Evolutionary conservation across 164 flowering plant species (phyloP), one percentile per base, ranked within the genome.

Genomic region (Magnolia sinica): DNA sequence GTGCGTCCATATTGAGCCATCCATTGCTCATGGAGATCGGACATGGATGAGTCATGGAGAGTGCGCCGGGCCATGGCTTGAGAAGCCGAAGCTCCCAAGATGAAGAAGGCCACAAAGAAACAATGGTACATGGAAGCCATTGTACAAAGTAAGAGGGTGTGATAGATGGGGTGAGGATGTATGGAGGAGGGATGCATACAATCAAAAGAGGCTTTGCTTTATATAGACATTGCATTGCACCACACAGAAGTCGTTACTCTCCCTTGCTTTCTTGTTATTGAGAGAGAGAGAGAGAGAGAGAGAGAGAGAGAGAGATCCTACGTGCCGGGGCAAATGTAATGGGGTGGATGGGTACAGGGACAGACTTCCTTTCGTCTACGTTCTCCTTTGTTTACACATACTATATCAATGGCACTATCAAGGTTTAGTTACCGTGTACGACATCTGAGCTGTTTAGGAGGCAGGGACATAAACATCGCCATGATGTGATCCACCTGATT

Each of bases 1-100:
- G 29, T 27, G 7, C 69, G 27, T 27, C 31, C 27, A 11, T 22
- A 20, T 66, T 11, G 27, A 24, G 29, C 69, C 69, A 66, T 66
- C n/a, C 91, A 89, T 29, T 68, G 70, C 58, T 85, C 79, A 59
- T 87, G 84, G 65, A 68, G 77, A 68, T 75, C 81, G 8, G 20
- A 7, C 81, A 84, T 78, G 61, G 79, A 66, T 4, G 78, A 74
- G 4, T 76, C 85, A 3, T 59, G 75, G 7, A 80, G 19, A 0
- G 63, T 74, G 8, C 86, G n/a, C n/a, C n/a, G 84, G n/a, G 77
- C 70, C 55, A 23, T 45, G 49, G 78, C 78, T 73, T 72, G 78
- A 16, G 67, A 76, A 18, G 64, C 71, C 80, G 45, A 68, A 16
- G 67, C 8, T 1, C 73, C 80, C 59, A 76, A 10, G 23, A 80